A percentile compares a stretch with the other conserved stretches of the same genome.
phyloP scores from a whole-genome alignment of 1,139 yeast species.

The Yamadazyma membranifaciens region DNA sequence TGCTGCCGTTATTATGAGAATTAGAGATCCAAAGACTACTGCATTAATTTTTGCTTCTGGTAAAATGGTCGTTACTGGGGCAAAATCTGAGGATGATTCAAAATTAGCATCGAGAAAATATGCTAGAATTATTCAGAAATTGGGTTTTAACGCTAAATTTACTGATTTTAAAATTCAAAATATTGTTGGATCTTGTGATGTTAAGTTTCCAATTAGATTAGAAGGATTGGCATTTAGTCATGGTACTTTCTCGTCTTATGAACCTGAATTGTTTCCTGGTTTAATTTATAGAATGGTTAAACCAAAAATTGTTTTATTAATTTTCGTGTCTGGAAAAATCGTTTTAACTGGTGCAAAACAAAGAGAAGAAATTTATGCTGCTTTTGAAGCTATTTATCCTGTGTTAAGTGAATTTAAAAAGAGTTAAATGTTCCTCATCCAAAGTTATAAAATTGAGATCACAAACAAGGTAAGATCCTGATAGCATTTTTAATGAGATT shows the following conservation, averaged over 20 bases:
- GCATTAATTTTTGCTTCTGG: constrained; percentile 98
- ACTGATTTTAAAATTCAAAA: constrained; percentile 97
- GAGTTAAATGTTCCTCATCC: constrained; percentile 35
- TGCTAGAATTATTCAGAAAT: constrained; percentile 96
- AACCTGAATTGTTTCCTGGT: constrained; percentile 98
- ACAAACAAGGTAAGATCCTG: background rate
- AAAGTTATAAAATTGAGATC: background rate
- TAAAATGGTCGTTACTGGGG: constrained; percentile 99
- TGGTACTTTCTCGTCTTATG: constrained; percentile 98
- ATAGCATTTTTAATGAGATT: constrained; percentile 3
- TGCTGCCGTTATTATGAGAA: constrained; percentile 99
- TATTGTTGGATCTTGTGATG: constrained; percentile 98
- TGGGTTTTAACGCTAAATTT: constrained; percentile 93
- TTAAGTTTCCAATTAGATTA: constrained; percentile 92
- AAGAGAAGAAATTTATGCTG: constrained; percentile 97
- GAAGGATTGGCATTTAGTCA: constrained; percentile 98
- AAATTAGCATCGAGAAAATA: constrained; percentile 95
- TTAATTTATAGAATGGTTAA: constrained; percentile 98
- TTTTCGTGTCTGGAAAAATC: constrained; percentile 96
- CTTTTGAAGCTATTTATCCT: constrained; percentile 97
- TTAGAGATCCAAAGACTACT: constrained; percentile 97
- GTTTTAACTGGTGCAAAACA: constrained; percentile 99
- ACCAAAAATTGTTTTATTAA: constrained; percentile 93
- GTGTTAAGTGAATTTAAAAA: constrained; percentile 97
- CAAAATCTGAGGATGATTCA: constrained; percentile 96